These are phyloP conservation scores for Phyllostachys edulis DNA, from an alignment of 176 grass and related monocot genomes.

Conservation along the genomic window DNA sequence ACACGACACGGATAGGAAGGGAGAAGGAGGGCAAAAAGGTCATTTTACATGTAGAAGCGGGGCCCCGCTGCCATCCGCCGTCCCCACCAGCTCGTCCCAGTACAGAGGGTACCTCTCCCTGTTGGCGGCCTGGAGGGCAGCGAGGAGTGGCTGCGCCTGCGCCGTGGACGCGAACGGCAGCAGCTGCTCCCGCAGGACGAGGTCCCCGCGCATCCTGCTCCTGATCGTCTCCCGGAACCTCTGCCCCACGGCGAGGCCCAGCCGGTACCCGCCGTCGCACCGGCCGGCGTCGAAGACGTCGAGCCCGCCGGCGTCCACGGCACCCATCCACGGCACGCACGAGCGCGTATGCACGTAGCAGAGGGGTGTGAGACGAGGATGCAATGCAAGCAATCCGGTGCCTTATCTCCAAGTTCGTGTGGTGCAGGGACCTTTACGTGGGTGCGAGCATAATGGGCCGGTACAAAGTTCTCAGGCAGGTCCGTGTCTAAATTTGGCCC, in stretches of 20 bases:
- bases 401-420: slow-evolving; percentile 6
- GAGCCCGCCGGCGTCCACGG: not conserved
- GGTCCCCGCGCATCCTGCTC: slow-evolving; percentile 59
- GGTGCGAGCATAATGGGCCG: not conserved
- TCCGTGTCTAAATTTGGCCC: not conserved
- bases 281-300: slow-evolving; percentile 53
- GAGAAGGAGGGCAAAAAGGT: not conserved
- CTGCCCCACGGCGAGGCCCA: slow-evolving; percentile 54
- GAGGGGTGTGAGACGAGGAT: not conserved
- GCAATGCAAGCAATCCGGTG: not conserved
- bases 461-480: not conserved
- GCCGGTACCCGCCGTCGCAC: slow-evolving; percentile 38
- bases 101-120: slow-evolving; percentile 55
- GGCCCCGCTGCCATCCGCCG: slow-evolving; percentile 57
- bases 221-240: slow-evolving; percentile 55
- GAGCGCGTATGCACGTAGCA: not conserved
- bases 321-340: not conserved
- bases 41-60: slow-evolving; percentile 53
- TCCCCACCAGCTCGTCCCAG: slow-evolving; percentile 80
- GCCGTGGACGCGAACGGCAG: slow-evolving; percentile 65
- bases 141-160: slow-evolving; percentile 37
- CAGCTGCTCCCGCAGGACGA: slow-evolving; percentile 63
- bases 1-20: too few species aligned
- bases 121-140: slow-evolving; percentile 55
- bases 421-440: too few species aligned